A percentile compares a stretch with the other conserved stretches of the same genome.
phyloP scores from a whole-genome alignment of 2,329 filamentous ascomycete genomes.

The Pezicula rhizophila region DNA sequence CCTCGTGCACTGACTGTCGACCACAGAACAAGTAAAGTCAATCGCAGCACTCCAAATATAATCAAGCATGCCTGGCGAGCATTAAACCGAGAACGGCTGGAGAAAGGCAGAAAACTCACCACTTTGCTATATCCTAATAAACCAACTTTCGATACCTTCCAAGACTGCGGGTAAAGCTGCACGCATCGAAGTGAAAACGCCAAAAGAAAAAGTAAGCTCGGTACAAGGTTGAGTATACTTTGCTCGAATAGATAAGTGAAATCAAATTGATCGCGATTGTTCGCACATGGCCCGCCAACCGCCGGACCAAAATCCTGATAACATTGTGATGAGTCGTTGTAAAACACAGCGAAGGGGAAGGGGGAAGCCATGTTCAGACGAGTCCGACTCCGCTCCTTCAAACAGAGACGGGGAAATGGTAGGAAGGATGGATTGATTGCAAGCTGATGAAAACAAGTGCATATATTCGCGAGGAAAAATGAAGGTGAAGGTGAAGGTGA shows the following conservation, averaged over 20 bases:
- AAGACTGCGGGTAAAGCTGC: not conserved
- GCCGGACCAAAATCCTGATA: not conserved
- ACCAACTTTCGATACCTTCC: not conserved
- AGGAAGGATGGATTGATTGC: too few relatives aligned
- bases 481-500: too few relatives aligned
- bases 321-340: too few relatives aligned
- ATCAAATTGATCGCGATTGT: constrained; percentile 3
- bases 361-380: too few relatives aligned
- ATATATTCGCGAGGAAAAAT: too few relatives aligned
- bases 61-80: not conserved
- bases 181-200: not conserved
- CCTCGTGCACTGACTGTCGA: not conserved
- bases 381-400: too few relatives aligned
- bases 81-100: not conserved
- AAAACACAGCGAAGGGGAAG: too few relatives aligned
- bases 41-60: not conserved
- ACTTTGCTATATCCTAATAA: not conserved
- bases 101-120: not conserved
- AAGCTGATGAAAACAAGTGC: too few relatives aligned
- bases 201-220: constrained; percentile 2
- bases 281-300: not conserved
- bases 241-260: constrained; percentile 9
- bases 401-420: too few relatives aligned
- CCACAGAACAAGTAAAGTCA: not conserved
- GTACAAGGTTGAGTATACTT: constrained; percentile 3